Evolutionary conservation across 805 yeast species (phyloP).

Genomic region (Yarrowia keelungensis): DNA sequence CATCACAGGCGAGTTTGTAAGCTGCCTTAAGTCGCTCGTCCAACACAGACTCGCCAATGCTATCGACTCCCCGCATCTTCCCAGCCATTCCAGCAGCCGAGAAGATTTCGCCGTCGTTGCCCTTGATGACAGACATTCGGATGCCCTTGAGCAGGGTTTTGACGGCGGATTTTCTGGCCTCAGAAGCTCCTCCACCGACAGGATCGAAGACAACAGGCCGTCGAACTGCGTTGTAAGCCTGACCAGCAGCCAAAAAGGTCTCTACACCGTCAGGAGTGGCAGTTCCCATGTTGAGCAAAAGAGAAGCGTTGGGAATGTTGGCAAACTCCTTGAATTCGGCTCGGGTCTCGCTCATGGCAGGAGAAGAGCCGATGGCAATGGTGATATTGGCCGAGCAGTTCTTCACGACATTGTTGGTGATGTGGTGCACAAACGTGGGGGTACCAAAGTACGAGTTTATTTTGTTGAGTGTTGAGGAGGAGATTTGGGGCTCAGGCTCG

Average conservation of each 20-base stretch:
- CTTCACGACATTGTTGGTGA: conserved; percentile 88
- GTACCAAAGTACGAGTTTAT: background rate
- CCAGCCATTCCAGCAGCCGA: conserved; percentile 60
- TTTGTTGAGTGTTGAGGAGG: background rate
- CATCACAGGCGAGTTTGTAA: conserved; percentile 57
- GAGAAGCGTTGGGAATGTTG: conserved; percentile 57
- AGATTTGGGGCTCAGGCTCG: background rate
- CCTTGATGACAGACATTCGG: conserved; percentile 70
- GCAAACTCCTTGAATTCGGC: conserved; percentile 76
- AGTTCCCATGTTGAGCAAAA: conserved; percentile 81
- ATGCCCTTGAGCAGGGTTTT: conserved; percentile 62
- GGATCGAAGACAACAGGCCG: conserved; percentile 84
- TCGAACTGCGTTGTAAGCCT: conserved; percentile 61
- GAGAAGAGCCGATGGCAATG: conserved; percentile 83
- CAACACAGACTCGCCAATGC: conserved; percentile 45
- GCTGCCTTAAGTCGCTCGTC: conserved; percentile 54
- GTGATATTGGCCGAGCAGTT: conserved; percentile 88
- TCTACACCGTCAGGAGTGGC: conserved; percentile 55
- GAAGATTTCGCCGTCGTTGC: conserved; percentile 81
- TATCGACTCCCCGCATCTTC: conserved; percentile 79
- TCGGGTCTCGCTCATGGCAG: conserved; percentile 81
- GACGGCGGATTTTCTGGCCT: conserved; percentile 60
- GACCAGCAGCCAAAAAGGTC: conserved; percentile 59
- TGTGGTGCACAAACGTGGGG: conserved; percentile 73
- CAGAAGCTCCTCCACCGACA: conserved; percentile 89